Evolutionary conservation across 2,329 filamentous ascomycete genomes (phyloP).

Genomic region (Aspergillus sp.): DNA sequence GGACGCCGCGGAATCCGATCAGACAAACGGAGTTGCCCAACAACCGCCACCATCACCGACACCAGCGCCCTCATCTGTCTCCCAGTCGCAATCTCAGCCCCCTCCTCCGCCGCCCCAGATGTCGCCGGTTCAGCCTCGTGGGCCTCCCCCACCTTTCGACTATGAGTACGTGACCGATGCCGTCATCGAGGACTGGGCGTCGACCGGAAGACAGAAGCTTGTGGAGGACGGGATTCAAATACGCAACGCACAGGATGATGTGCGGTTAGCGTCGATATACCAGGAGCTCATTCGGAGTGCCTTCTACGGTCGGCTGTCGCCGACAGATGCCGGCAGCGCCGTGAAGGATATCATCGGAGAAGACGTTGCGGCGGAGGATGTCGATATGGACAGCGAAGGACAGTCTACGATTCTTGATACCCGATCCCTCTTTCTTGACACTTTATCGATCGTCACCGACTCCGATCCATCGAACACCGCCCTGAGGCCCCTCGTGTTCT

Average conservation of each 20-base stretch:
- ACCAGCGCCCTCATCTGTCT: conserved; percentile 15
- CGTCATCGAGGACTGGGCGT: conserved; percentile 65
- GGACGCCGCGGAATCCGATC: conserved; percentile 28
- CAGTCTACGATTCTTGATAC: conserved; percentile 55
- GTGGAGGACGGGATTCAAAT: conserved; percentile 65
- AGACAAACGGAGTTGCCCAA: conserved; percentile 25
- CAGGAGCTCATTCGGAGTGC: conserved; percentile 82
- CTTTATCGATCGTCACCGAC: conserved; percentile 75
- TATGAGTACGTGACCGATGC: conserved; percentile 76
- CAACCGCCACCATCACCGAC: conserved; percentile 20
- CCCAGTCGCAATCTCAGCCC: conserved; percentile 11
- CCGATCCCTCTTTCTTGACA: conserved; percentile 76
- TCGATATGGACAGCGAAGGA: conserved; percentile 47
- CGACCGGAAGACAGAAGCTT: conserved; percentile 65
- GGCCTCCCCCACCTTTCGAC: conserved; percentile 52
- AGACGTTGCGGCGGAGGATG: conserved; percentile 49
- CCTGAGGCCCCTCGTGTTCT: conserved; percentile 67
- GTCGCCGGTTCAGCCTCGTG: conserved; percentile 16
- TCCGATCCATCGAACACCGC: conserved; percentile 58
- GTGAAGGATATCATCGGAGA: conserved; percentile 72
- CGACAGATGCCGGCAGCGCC: conserved; percentile 67
- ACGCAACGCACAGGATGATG: conserved; percentile 64
- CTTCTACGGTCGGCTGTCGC: conserved; percentile 65
- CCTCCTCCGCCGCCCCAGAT: background rate
- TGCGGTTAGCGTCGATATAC: conserved; percentile 69